Conservation (phyloP, 345 rosid genomes). For the Lagerstroemia speciosa region DNA sequence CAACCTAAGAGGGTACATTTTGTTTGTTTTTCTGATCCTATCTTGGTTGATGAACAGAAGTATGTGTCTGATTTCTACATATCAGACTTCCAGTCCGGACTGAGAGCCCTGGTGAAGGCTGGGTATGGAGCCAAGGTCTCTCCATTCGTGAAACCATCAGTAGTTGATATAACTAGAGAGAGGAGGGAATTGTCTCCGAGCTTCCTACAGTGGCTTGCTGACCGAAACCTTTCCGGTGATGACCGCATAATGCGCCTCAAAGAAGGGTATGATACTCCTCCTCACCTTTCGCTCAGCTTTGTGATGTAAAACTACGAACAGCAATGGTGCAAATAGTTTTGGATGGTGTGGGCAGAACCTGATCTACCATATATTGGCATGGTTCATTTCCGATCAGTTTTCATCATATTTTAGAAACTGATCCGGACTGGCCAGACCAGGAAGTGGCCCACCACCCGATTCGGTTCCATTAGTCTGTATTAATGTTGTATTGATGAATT, state of each 20-base stretch:
- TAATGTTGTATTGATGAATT: too few species aligned
- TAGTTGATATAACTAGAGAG: conserved; percentile 55
- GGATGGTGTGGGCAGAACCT: not conserved
- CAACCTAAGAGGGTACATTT: not conserved
- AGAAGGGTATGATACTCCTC: conserved; percentile 56
- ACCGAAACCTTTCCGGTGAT: conserved; percentile 60
- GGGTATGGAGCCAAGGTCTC: conserved; percentile 90
- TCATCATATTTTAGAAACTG: too few species aligned
- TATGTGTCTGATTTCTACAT: conserved; percentile 84
- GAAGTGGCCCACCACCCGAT: too few species aligned
- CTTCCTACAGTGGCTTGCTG: conserved; percentile 74
- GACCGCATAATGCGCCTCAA: conserved; percentile 67
- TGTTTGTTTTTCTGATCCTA: not conserved
- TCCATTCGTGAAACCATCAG: conserved; percentile 64
- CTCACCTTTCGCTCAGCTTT: not conserved
- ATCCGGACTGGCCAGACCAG: too few species aligned
- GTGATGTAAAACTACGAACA: not conserved
- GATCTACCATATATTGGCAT: too few species aligned
- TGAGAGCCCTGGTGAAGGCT: conserved; percentile 84
- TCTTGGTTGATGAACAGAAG: conserved; percentile 40
- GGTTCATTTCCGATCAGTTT: too few species aligned
- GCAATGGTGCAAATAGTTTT: not conserved
- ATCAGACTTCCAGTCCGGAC: conserved; percentile 88
- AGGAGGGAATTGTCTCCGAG: conserved; percentile 64
- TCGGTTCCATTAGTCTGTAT: too few species aligned